Base-by-base conservation (phyloP, 768 basidiomycete species). In the Boletus eberwhitei region DNA sequence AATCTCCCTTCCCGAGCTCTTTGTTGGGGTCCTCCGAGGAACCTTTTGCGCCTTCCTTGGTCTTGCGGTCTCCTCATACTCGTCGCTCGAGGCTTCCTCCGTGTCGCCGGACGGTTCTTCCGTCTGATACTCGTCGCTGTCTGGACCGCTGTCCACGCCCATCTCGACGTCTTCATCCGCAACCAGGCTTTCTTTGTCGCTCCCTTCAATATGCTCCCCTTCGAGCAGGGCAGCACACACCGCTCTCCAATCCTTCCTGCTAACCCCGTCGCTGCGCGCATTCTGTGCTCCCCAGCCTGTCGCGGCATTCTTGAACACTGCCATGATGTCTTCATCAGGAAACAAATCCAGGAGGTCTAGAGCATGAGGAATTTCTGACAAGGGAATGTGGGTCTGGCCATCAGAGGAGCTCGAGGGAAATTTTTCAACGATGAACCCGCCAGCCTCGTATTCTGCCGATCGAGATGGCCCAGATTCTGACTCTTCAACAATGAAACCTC, bases 161-260 rank as follows among this genome's bases (percentile, higher is more conserved):
- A 52, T 61, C 46, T 62, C 66, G n/a, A 57, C 22, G 17, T 62
- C 60, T 52, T 67, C 61, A 37, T 48, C 60, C 21, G 22, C 57
- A 14, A 31, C 39, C 26, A 17, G 50, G 22, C 48, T 31, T 48
- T 56, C 60, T 44, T 52, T 61, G 26, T 46, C 57, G 35, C 61
- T 66, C 37, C 67, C 71, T 21, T 68, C 71, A 3, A 3, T 19
- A 16, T 67, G 60, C 21, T 65, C 70, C 42, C 71, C 73, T 54
- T 83, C 86, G 5, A 93, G 74, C 13, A 93, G 73, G 5, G 86
- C 86, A 11, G 86, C 83, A 65, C 90, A 93, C 5, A 93, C 87
- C 13, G 88, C 79, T 36, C 87, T 80, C 87, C 88, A 93, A 64
- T 92, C 90, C 29, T 84, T 82, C 46, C 77, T 73, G 59, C 77